Evolutionary conservation across 1,284 basidiomycete genomes (phyloP).

Genomic region (Ustilago hordei): DNA sequence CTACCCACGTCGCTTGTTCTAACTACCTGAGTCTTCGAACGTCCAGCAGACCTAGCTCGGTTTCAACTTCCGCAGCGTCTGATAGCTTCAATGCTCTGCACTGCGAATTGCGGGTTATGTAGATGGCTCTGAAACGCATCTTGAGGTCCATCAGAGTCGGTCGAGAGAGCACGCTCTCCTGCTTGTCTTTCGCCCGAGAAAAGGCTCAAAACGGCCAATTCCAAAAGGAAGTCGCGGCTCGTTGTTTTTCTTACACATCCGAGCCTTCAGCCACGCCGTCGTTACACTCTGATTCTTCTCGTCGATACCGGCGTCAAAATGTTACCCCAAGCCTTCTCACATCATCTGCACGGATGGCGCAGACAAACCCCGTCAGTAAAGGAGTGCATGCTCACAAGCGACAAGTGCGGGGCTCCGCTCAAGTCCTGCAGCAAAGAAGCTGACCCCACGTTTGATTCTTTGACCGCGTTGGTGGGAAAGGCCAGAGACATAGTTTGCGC

Average conservation of each 20-base stretch:
- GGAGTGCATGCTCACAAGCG: not conserved
- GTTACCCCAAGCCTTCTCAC: not conserved
- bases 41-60: not conserved
- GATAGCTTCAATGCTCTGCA: not conserved
- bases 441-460: not conserved
- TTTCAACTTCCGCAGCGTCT: not conserved
- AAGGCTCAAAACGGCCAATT: not conserved
- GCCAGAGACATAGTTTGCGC: not conserved
- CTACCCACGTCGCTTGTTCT: conserved; percentile 1
- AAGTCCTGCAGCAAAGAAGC: not conserved
- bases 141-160: conserved; percentile 8
- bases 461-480: not conserved
- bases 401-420: conserved; percentile 18
- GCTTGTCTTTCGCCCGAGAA: conserved; percentile 9
- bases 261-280: conserved; percentile 5
- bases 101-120: conserved; percentile 2
- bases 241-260: not conserved
- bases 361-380: not conserved
- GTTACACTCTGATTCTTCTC: not conserved
- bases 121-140: not conserved
- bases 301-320: not conserved
- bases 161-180: conserved; percentile 17
- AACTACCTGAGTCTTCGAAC: not conserved
- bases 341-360: not conserved
- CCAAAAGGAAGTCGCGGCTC: conserved; percentile 22